A percentile compares a stretch with the other conserved stretches of the same genome.
Conservation (phyloP, 108 stramenopile species). For the Craspedostauros australis region DNA sequence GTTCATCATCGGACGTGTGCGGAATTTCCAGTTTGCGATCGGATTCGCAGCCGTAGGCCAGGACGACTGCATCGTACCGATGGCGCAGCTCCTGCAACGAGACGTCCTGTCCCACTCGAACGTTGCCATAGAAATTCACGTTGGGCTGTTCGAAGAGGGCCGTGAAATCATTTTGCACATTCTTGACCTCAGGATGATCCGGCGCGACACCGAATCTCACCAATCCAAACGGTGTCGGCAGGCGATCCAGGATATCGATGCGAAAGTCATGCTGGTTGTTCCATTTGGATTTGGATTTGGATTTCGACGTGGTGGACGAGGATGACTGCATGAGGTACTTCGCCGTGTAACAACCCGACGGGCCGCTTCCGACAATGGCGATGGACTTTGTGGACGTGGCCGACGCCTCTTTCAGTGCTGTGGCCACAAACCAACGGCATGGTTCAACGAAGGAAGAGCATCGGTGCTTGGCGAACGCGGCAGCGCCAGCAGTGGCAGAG, state of each 20-base stretch:
- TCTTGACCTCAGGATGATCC: slow-evolving; percentile 98
- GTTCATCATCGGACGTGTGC: too few species aligned
- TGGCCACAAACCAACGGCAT: too few species aligned
- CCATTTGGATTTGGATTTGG: background rate
- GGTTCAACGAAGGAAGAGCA: too few species aligned
- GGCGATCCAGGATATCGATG: slow-evolving; percentile 84
- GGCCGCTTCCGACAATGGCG: slow-evolving; percentile 72
- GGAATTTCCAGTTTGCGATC: slow-evolving; percentile 48
- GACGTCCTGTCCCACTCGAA: slow-evolving; percentile 70
- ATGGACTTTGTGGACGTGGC: slow-evolving; percentile 17
- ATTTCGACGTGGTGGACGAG: slow-evolving; percentile 5
- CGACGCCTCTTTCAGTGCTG: too few species aligned
- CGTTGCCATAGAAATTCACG: slow-evolving; percentile 78
- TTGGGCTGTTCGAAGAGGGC: slow-evolving; percentile 28
- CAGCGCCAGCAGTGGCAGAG: background rate
- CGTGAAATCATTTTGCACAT: slow-evolving; percentile 91
- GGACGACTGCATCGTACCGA: slow-evolving; percentile 78
- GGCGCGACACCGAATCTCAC: slow-evolving; percentile 96
- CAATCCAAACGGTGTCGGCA: slow-evolving; percentile 91
- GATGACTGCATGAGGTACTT: slow-evolving; percentile 79
- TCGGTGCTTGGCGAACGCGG: background rate
- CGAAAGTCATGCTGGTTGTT: background rate
- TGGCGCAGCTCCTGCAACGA: slow-evolving; percentile 52
- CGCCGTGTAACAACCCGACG: slow-evolving; percentile 94
- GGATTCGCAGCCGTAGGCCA: slow-evolving; percentile 91